Evolutionary conservation across 257 asterid genomes (phyloP), one percentile per base, ranked within the genome.

Genomic region (Voacanga thouarsii): DNA sequence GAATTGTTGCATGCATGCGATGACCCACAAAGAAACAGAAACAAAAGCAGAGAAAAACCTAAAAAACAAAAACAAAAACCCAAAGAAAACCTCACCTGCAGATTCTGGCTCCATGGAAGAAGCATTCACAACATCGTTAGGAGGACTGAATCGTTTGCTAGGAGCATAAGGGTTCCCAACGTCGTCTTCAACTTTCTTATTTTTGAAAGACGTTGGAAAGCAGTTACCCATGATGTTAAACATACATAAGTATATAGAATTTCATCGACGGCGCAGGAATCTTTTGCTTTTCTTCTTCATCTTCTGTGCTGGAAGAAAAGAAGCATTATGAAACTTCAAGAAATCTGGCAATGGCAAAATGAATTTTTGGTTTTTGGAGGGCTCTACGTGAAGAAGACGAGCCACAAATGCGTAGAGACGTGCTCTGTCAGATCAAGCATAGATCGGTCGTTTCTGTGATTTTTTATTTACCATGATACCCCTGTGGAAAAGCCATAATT

Each of bases 211-310:
- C 59, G 57, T 63, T 9, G 9, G 24, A 44, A 81, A 49, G 67
- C 81, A 81, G 74, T 81, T 81, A 23, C 84, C 81, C 78, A 81
- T 77, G n/a, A 81, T 77, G n/a, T 71, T 72, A 19, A 41, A 10
- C 33, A 23, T 68, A 68, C 41, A 68, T 24, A 41, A 12, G 33
- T 65, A 65, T 5, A 16, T 37, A 18, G 11, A 16, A 33, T 64
- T 63, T 63, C 43, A 26, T 9, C 68, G 33, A 64, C 12, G 44
- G 43, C 21, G 16, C 10, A 63, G 44, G 39, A 12, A 37, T 41
- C 70, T 68, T 49, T 41, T 65, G 45, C 12, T 64, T 24, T 14
- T 75, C 21, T 60, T 43, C 24, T 5, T 39, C 67, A 14, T 24
- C 33, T 55, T 72, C 14, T 33, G 26, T 53, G 60, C 23, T 45